Evolutionary conservation across 176 grass and related monocot genomes (phyloP), one percentile per base, ranked within the genome.

Genomic region (Oryza glumipatula): DNA sequence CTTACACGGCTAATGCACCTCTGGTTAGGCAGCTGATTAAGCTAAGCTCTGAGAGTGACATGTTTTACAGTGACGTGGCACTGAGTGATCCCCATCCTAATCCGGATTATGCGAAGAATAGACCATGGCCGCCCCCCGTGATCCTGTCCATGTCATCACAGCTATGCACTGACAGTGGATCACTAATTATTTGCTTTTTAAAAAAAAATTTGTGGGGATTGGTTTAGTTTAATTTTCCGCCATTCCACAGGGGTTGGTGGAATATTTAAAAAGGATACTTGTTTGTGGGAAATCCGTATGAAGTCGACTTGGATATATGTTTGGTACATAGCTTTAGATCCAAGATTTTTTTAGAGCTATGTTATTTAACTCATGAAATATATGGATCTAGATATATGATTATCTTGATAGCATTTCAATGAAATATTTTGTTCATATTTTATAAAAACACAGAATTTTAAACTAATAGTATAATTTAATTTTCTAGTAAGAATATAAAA

Each of bases 91-190:
- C 45, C n/a, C 0, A 68, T 73, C 26, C 74, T 80, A 33, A 39
- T 67, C 61, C 45, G 56, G 73, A 21, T 86, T 85, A 86, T 68
- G 88, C 82, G 84, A 56, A 86, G 48, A 86, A 68, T 47, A 49
- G 79, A 79, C 74, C 61, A 45, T 82, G 83, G 16, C 21, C 32
- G 46, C 43, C 58, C 9, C 54, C 26, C 17, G 17, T 45, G 21
- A 46, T n/a, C 35, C 38, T 60, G 83, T 82, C 79, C 79, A 7
- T 9, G 21, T 78, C 88, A 58, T 61, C 73, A 21, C 73, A 73
- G 60, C 74, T 82, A 58, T 36, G 43, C 15, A 4, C 15, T 47
- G 78, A 72, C 67, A 78, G 41, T 64, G 10, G 74, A 60, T 68
- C 67, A 38, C 39, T 23, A 17, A 38, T 28, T 73, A 56, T 49